Conservation (phyloP, 176 grass and related monocot species). For the Carex littledalei region DNA sequence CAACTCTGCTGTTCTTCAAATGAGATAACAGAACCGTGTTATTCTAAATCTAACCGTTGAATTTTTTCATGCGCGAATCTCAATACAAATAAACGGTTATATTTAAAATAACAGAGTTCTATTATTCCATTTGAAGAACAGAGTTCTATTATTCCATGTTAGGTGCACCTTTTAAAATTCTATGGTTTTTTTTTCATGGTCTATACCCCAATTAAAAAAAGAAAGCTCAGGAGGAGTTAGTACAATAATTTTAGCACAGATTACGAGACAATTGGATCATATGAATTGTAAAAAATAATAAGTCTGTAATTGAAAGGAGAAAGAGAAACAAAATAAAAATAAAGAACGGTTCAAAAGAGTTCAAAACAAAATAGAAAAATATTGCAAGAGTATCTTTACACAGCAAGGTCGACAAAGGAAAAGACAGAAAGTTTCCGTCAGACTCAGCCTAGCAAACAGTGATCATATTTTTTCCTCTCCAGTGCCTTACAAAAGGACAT, state of each 20-base stretch:
- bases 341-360: not conserved
- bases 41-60: no score
- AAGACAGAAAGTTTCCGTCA: slow-evolving; percentile 53
- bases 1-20: no score
- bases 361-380: slow-evolving; percentile 4
- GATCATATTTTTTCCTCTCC: not conserved
- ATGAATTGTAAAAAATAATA: not conserved
- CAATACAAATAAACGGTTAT: no score
- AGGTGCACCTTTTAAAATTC: not conserved
- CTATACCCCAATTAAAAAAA: not conserved
- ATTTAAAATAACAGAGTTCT: no score
- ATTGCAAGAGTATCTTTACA: slow-evolving; percentile 21
- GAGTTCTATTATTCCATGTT: not conserved
- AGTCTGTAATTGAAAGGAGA: not conserved
- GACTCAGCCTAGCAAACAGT: slow-evolving; percentile 35
- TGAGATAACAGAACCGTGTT: no score
- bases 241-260: slow-evolving; percentile 3
- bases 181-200: not conserved
- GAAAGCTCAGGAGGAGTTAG: not conserved
- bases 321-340: slow-evolving; percentile 8
- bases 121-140: no score
- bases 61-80: no score
- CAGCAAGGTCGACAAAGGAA: slow-evolving; percentile 42
- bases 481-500: not conserved
- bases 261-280: not conserved